These are phyloP conservation scores for Sarocladiaceae sp. DNA, from an alignment of 2,329 filamentous ascomycete genomes.

Conservation along the genomic window DNA sequence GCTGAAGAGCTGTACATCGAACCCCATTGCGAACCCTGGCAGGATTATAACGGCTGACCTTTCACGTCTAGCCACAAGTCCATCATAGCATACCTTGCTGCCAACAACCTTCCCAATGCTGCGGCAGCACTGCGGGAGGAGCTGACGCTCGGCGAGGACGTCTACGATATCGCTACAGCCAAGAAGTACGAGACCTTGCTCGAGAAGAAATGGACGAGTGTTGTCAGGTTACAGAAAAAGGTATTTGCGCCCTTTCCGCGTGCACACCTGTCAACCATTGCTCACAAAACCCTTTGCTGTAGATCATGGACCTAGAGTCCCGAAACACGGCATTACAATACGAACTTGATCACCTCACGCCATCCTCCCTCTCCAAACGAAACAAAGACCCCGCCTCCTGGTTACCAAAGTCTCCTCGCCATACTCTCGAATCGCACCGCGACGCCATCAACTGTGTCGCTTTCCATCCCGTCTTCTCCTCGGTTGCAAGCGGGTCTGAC, in stretches of 20 bases:
- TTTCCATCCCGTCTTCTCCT: conserved; percentile 88
- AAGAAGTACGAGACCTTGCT: conserved; percentile 93
- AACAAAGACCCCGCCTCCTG: conserved; percentile 81
- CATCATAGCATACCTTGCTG: conserved; percentile 80
- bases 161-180: conserved; percentile 71
- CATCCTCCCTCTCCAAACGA: conserved; percentile 63
- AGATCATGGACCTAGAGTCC: conserved; percentile 92
- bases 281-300: neutral
- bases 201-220: conserved; percentile 98
- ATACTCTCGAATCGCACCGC: conserved; percentile 78
- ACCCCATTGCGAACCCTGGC: conserved; percentile 6
- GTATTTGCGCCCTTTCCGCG: conserved; percentile 33
- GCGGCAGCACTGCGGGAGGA: conserved; percentile 71
- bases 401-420: conserved; percentile 78
- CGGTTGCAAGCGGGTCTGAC: conserved; percentile 82
- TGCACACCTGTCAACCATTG: neutral
- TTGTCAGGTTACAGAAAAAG: conserved; percentile 94
- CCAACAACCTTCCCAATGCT: conserved; percentile 63
- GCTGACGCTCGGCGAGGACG: conserved; percentile 60
- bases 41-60: neutral
- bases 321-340: conserved; percentile 66
- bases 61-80: conserved; percentile 68
- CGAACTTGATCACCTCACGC: conserved; percentile 80
- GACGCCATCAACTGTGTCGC: conserved; percentile 78
- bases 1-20: conserved; percentile 85